These are phyloP conservation scores for Leccinum barrowsii DNA, from an alignment of 768 basidiomycete species.

Conservation along the genomic window DNA sequence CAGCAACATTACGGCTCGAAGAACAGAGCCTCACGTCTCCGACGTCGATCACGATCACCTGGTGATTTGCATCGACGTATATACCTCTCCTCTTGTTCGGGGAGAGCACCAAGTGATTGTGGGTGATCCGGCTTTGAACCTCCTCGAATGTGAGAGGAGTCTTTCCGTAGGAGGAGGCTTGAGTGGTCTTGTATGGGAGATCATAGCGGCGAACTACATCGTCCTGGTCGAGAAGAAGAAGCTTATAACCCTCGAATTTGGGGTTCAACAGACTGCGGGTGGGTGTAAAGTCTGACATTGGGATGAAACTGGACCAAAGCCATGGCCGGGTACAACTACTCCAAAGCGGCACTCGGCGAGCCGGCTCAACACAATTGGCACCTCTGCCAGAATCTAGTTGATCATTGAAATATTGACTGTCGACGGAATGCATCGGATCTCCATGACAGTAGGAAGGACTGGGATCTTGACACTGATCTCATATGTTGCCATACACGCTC, in stretches of 20 bases:
- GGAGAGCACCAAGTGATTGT: conserved; percentile 71
- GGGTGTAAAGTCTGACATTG: conserved; percentile 40
- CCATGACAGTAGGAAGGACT: too few species aligned
- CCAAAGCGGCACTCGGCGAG: background rate
- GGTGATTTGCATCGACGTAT: conserved; percentile 66
- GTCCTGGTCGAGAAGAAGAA: conserved; percentile 61
- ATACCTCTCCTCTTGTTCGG: conserved; percentile 44
- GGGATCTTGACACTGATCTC: too few species aligned
- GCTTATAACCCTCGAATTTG: conserved; percentile 82
- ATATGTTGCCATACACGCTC: too few species aligned
- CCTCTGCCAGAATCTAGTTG: too few species aligned
- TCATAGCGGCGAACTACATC: conserved; percentile 48
- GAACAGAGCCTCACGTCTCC: conserved; percentile 46
- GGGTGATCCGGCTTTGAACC: conserved; percentile 77
- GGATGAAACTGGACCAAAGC: background rate
- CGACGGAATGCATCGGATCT: too few species aligned
- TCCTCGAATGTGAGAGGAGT: conserved; percentile 73
- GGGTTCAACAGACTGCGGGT: conserved; percentile 64
- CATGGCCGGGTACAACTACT: background rate
- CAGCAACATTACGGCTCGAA: background rate
- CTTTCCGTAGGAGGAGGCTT: conserved; percentile 54
- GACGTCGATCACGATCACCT: conserved; percentile 57
- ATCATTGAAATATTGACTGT: too few species aligned
- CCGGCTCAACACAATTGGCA: background rate
- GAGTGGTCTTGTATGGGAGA: conserved; percentile 45